Percentiles rank a stretch among this genome's conserved stretches.
Conservation (phyloP, 2,329 filamentous ascomycete species). For the Onygenales sp. region DNA sequence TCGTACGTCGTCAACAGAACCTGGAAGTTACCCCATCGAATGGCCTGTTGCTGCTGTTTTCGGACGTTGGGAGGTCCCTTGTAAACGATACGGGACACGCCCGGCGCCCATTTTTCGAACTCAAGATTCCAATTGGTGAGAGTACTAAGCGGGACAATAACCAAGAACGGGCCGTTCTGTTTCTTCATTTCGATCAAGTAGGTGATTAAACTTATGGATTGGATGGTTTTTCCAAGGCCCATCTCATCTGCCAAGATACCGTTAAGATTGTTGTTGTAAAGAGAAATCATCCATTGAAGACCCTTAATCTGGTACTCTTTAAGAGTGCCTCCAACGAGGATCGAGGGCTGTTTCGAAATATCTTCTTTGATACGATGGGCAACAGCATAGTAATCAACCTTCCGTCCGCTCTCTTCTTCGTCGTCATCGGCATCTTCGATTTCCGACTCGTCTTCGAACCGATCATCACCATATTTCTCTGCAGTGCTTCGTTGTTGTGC, state of each 20-base stretch:
- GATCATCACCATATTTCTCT: slow-evolving; percentile 62
- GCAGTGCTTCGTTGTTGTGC: slow-evolving; percentile 79
- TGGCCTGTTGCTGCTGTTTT: slow-evolving; percentile 86
- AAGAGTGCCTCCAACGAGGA: slow-evolving; percentile 81
- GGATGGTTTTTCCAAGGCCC: slow-evolving; percentile 99
- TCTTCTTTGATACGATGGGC: slow-evolving; percentile 94
- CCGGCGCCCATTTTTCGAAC: slow-evolving; percentile 97
- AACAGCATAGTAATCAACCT: slow-evolving; percentile 98
- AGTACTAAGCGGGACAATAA: slow-evolving; percentile 94
- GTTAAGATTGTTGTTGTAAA: slow-evolving; percentile 99
- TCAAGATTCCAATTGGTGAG: slow-evolving; percentile 98
- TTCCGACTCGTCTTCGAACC: slow-evolving; percentile 52
- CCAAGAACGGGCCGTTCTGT: slow-evolving; percentile 83
- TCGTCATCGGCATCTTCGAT: slow-evolving; percentile 61
- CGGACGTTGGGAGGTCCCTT: slow-evolving; percentile 85
- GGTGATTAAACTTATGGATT: slow-evolving; percentile 94
- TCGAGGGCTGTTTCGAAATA: slow-evolving; percentile 69
- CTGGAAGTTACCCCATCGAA: slow-evolving; percentile 91
- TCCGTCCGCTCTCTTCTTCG: slow-evolving; percentile 56
- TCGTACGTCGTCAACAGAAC: slow-evolving; percentile 96
- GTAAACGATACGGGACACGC: slow-evolving; percentile 80
- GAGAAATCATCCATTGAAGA: slow-evolving; percentile 98
- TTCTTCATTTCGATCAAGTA: slow-evolving; percentile 95
- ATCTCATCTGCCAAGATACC: slow-evolving; percentile 98
- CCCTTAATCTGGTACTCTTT: slow-evolving; percentile 99